A percentile compares a stretch with the other conserved stretches of the same genome.
Conservation (phyloP, 169 alveolate species). For the Plasmodium vivax region DNA sequence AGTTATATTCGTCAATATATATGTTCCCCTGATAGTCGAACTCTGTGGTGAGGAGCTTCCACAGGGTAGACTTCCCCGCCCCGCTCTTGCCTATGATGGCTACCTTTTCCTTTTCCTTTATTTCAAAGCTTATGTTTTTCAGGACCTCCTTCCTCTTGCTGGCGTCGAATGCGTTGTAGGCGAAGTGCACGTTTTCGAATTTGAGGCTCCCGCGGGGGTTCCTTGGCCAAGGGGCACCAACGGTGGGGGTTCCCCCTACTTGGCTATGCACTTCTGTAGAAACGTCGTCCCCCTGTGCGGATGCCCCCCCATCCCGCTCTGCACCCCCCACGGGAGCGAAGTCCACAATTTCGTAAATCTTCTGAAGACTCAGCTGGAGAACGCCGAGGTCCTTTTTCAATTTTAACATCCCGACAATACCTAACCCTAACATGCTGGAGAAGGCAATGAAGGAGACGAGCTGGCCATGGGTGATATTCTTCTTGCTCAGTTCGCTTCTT, state of each 20-base stretch:
- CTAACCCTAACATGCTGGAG: conserved; percentile 53
- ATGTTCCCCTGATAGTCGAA: conserved; percentile 48
- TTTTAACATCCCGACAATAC: conserved; percentile 41
- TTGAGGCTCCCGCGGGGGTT: conserved; percentile 12
- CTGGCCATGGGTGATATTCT: conserved; percentile 49
- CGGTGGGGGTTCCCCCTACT: background rate
- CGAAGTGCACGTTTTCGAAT: conserved; percentile 29
- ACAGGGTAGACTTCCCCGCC: conserved; percentile 81
- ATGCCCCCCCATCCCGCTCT: too few species aligned
- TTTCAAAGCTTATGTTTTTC: conserved; percentile 77
- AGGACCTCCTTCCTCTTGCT: conserved; percentile 75
- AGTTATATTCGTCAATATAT: conserved; percentile 25
- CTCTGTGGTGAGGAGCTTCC: conserved; percentile 67
- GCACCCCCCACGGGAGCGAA: background rate
- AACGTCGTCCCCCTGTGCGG: background rate
- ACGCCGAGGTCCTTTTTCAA: conserved; percentile 35
- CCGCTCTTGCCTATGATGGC: conserved; percentile 86
- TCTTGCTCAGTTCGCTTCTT: conserved; percentile 28
- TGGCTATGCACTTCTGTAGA: background rate
- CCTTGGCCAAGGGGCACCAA: background rate
- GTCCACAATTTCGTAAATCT: conserved; percentile 59
- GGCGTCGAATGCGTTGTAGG: conserved; percentile 12
- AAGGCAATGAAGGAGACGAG: conserved; percentile 56
- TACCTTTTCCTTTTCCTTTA: conserved; percentile 80
- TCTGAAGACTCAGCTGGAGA: conserved; percentile 27